A percentile compares a stretch with the other conserved stretches of the same genome.
Conservation (phyloP, 805 yeast species). For the Saccharomycopsis oosterbeekiorum region DNA sequence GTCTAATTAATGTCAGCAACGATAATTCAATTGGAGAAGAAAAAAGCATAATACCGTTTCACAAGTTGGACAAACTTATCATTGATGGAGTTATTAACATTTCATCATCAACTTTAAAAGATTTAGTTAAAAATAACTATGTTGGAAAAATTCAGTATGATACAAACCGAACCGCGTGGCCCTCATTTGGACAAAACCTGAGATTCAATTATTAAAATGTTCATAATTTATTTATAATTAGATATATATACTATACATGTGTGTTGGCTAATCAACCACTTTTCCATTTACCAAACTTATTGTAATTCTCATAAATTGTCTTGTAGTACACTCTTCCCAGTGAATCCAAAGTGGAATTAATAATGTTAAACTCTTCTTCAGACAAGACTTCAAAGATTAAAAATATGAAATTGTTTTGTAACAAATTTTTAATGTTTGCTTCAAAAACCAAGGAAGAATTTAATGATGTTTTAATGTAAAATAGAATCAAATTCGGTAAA, state of each 20-base stretch:
- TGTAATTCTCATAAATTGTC: conserved; percentile 61
- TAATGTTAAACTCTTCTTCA: conserved; percentile 48
- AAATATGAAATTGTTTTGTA: conserved; percentile 45
- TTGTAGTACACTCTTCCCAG: conserved; percentile 62
- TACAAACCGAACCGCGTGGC: conserved; percentile 2
- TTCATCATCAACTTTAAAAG: not conserved
- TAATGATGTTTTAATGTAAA: conserved; percentile 48
- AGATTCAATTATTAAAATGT: not conserved
- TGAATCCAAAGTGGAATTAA: conserved; percentile 56
- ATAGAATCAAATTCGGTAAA: conserved; percentile 47
- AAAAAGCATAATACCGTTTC: not conserved
- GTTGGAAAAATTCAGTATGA: conserved; percentile 1
- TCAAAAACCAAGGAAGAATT: conserved; percentile 33
- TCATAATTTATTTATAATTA: not conserved
- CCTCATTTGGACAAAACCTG: conserved; percentile 6
- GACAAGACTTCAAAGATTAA: conserved; percentile 62
- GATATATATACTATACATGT: not conserved
- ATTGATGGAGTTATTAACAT: conserved; percentile 9
- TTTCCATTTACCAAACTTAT: conserved; percentile 73
- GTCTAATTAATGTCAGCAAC: not conserved
- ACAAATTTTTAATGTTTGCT: conserved; percentile 34
- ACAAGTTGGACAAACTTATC: conserved; percentile 2
- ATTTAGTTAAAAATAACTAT: conserved; percentile 3
- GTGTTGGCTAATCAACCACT: not conserved
- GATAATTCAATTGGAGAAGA: not conserved